Conservation (phyloP, 129 eudicot species). For the Chrysanthemum lavandulifolium region DNA sequence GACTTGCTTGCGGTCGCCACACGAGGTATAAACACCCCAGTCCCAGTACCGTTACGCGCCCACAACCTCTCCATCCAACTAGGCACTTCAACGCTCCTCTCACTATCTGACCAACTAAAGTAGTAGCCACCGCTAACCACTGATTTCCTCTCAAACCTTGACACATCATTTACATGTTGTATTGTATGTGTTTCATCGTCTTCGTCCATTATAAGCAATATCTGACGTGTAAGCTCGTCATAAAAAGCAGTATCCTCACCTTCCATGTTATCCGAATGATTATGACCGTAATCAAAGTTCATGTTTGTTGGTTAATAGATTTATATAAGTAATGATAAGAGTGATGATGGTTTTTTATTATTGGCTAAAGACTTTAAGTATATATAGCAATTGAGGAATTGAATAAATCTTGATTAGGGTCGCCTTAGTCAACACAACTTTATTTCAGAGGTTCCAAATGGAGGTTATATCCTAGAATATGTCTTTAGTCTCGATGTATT, state of each 20-base stretch:
- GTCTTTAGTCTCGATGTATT: constrained; percentile 25
- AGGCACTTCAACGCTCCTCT: constrained; percentile 37
- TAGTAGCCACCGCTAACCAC: constrained; percentile 22
- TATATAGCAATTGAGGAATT: constrained; percentile 13
- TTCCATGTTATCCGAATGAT: background rate
- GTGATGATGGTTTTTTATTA: background rate
- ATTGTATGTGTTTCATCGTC: constrained; percentile 28
- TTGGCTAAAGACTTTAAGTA: background rate
- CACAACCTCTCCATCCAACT: constrained; percentile 53
- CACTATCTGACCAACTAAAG: constrained; percentile 49
- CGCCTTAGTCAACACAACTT: constrained; percentile 11
- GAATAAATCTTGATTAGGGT: constrained; percentile 25
- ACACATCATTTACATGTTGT: background rate
- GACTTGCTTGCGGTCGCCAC: constrained; percentile 19
- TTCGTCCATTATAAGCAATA: constrained; percentile 58
- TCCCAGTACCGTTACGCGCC: constrained; percentile 44
- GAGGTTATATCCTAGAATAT: constrained; percentile 23
- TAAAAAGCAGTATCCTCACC: constrained; percentile 45
- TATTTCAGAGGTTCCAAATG: constrained; percentile 23
- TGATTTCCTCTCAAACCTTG: constrained; percentile 8
- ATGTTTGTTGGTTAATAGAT: background rate
- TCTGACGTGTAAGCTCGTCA: constrained; percentile 52
- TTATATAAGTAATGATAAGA: background rate
- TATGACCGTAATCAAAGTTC: constrained; percentile 18
- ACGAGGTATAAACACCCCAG: constrained; percentile 85